These are phyloP conservation scores for Exutisphaerella laricina DNA, from an alignment of 2,329 filamentous ascomycete species.

Conservation along the genomic window DNA sequence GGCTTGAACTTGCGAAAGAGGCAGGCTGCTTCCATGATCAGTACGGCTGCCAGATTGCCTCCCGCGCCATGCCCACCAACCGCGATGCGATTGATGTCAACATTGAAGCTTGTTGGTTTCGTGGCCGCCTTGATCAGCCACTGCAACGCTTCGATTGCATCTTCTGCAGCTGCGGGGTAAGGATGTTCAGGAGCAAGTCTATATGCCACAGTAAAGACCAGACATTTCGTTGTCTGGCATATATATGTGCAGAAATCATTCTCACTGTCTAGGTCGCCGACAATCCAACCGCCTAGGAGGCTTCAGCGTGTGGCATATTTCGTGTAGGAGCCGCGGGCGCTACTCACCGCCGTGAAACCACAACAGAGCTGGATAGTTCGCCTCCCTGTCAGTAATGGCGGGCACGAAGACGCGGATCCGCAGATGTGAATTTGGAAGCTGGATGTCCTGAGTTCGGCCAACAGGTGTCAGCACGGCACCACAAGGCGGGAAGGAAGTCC, in stretches of 20 bases:
- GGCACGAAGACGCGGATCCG: slow-evolving; percentile 18
- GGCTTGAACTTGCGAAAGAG: slow-evolving; percentile 18
- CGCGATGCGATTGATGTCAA: slow-evolving; percentile 16
- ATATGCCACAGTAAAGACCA: slow-evolving; percentile 28
- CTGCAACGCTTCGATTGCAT: slow-evolving; percentile 42
- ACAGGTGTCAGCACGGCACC: slow-evolving; percentile 13
- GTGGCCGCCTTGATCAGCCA: slow-evolving; percentile 30
- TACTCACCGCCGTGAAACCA: slow-evolving; percentile 13
- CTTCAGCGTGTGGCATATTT: too few species aligned
- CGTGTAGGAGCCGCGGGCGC: too few species aligned
- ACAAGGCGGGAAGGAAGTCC: slow-evolving; percentile 10
- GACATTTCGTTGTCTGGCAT: slow-evolving; percentile 18
- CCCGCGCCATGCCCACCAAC: slow-evolving; percentile 18
- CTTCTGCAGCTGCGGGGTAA: slow-evolving; percentile 41
- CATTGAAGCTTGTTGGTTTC: slow-evolving; percentile 9
- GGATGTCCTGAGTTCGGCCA: slow-evolving; percentile 12
- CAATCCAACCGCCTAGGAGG: slow-evolving; percentile 19
- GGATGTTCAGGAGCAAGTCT: slow-evolving; percentile 43
- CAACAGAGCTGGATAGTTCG: slow-evolving; percentile 6
- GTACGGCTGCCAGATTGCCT: slow-evolving; percentile 17
- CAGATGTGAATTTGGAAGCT: slow-evolving; percentile 11
- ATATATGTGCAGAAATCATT: slow-evolving; percentile 22
- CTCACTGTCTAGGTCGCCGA: slow-evolving; percentile 17
- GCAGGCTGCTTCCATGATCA: slow-evolving; percentile 20
- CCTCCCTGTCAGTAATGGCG: not conserved